phyloP scores from a whole-genome alignment of 257 asterid genomes.

The Salvia miltiorrhiza region DNA sequence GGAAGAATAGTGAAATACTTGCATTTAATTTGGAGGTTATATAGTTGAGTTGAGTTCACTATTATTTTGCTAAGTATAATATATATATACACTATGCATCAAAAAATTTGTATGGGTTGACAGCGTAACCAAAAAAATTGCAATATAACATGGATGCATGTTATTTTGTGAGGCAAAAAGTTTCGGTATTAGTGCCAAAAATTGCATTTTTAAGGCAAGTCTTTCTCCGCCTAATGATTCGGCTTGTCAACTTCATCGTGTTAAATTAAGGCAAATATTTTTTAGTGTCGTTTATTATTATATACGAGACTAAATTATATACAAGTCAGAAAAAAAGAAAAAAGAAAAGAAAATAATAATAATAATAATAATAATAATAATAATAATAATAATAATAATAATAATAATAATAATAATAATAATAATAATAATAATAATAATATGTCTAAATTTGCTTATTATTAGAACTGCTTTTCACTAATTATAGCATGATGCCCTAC shows the following conservation, averaged over 20 bases:
- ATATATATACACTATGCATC: too few species aligned
- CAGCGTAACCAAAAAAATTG: constrained; percentile 34
- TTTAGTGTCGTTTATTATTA: background rate
- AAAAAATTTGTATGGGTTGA: constrained; percentile 28
- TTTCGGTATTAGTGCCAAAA: constrained; percentile 9
- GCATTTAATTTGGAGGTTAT: constrained; percentile 8
- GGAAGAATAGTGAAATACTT: background rate
- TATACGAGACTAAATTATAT: too few species aligned
- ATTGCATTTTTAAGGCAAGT: constrained; percentile 15
- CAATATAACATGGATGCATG: constrained; percentile 54
- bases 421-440: too few species aligned
- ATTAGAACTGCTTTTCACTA: background rate
- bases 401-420: too few species aligned
- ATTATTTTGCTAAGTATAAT: background rate
- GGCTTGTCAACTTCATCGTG: background rate
- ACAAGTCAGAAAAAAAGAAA: too few species aligned
- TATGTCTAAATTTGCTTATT: background rate
- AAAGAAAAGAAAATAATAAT: too few species aligned
- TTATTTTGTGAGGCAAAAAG: constrained; percentile 28
- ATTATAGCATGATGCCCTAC: background rate
- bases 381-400: too few species aligned
- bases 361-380: too few species aligned
- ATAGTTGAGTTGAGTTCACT: background rate
- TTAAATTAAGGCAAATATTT: background rate
- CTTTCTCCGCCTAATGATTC: constrained; percentile 11